These are phyloP conservation scores for Fusarium liriodendri DNA, from an alignment of 2,329 filamentous ascomycete genomes.

Conservation along the genomic window DNA sequence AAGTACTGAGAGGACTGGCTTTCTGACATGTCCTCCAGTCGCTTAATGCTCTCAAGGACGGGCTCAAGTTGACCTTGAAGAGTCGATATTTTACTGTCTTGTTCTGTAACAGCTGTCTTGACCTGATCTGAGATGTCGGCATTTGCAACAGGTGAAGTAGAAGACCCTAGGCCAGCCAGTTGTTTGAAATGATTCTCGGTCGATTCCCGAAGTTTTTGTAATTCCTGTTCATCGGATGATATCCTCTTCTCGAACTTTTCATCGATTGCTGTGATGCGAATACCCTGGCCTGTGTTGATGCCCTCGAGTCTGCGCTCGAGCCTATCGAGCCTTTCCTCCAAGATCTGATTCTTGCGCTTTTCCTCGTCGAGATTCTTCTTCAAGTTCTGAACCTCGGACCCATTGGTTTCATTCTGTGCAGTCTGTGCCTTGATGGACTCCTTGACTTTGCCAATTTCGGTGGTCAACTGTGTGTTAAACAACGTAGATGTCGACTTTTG, in stretches of 20 bases:
- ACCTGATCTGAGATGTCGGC: not conserved
- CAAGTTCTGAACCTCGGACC: conserved; percentile 19
- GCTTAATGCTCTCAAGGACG: not conserved
- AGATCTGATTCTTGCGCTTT: conserved; percentile 14
- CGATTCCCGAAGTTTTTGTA: not conserved
- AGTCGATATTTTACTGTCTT: conserved; percentile 6
- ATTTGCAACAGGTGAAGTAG: not conserved
- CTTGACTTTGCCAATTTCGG: conserved; percentile 31
- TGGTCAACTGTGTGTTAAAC: conserved; percentile 12
- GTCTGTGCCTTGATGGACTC: not conserved
- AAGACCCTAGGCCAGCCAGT: not conserved
- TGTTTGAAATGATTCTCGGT: conserved; percentile 2
- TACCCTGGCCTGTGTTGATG: not conserved
- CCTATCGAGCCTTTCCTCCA: conserved; percentile 27
- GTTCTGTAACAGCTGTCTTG: conserved; percentile 5
- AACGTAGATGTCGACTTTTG: conserved; percentile 5
- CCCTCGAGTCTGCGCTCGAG: conserved; percentile 44
- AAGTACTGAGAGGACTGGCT: not conserved
- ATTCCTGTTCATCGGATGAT: not conserved
- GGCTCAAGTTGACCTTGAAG: conserved; percentile 8
- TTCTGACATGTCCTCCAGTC: conserved; percentile 5
- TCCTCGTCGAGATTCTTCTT: conserved; percentile 24
- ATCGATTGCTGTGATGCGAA: conserved; percentile 4
- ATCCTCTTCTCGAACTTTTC: conserved; percentile 4
- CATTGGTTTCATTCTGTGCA: not conserved